A percentile compares a stretch with the other conserved stretches of the same genome.
phyloP scores from a whole-genome alignment of 1,139 yeast genomes.

The Taphrina pruni region DNA sequence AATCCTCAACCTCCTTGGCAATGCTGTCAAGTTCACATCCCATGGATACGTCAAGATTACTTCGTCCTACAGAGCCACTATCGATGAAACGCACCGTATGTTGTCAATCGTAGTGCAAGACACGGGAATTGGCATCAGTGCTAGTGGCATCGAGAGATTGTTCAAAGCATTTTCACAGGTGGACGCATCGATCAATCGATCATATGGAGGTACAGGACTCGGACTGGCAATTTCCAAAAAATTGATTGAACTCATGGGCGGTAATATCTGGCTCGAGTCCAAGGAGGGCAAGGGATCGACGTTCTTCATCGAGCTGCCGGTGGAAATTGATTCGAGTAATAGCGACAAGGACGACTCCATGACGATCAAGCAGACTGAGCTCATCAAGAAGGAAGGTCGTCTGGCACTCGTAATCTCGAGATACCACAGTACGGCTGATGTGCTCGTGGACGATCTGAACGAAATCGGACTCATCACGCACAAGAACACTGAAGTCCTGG shows the following conservation, averaged over 20 bases:
- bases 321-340: neutral
- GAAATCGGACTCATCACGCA: conserved; percentile 10
- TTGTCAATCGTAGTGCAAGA: conserved; percentile 72
- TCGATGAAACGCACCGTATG: neutral
- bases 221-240: conserved; percentile 53
- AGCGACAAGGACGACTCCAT: neutral
- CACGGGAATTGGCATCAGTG: conserved; percentile 67
- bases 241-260: conserved; percentile 38
- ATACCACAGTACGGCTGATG: conserved; percentile 18
- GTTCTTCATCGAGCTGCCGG: conserved; percentile 20
- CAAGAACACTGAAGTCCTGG: conserved; percentile 14
- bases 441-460: conserved; percentile 15
- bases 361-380: conserved; percentile 2
- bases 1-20: conserved; percentile 84
- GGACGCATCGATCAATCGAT: conserved; percentile 64
- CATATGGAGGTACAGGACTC: conserved; percentile 66
- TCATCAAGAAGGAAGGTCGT: conserved; percentile 16
- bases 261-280: conserved; percentile 33
- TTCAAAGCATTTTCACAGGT: conserved; percentile 68
- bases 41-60: conserved; percentile 58
- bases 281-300: conserved; percentile 23
- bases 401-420: conserved; percentile 15
- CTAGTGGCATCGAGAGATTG: conserved; percentile 51
- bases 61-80: conserved; percentile 39
- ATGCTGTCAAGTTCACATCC: conserved; percentile 82